Conservation (phyloP, 345 rosid genomes). For the Salix udensis region DNA sequence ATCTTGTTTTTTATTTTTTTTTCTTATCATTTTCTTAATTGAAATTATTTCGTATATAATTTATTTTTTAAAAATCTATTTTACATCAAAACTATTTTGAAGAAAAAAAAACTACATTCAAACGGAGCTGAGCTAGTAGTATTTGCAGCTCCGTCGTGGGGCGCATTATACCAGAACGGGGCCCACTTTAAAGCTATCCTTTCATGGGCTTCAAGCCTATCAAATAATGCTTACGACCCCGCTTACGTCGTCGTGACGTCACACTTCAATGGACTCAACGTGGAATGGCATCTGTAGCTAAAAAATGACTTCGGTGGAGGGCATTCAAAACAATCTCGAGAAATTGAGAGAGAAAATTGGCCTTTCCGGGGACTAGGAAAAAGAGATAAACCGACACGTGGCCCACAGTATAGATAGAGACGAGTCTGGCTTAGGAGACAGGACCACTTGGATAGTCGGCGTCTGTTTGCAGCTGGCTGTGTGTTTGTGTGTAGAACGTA, state of each 20-base stretch:
- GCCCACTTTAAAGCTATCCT: background rate
- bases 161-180: background rate
- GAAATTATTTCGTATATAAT: no score
- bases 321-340: conserved; percentile 13
- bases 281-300: background rate
- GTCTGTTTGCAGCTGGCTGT: conserved; percentile 25
- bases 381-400: conserved; percentile 30
- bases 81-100: no score
- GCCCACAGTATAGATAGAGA: background rate
- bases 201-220: background rate
- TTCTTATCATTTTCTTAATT: no score
- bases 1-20: no score
- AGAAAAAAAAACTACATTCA: no score
- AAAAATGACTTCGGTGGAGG: background rate
- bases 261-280: background rate
- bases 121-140: no score
- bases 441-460: conserved; percentile 52
- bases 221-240: no score
- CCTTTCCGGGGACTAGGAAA: background rate
- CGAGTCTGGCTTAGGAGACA: conserved; percentile 35
- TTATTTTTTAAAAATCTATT: no score
- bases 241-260: background rate
- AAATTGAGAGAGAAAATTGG: conserved; percentile 4
- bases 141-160: background rate
- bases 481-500: background rate